These are phyloP conservation scores for Calvatia gigantea DNA, from an alignment of 768 basidiomycete species.

Conservation along the genomic window DNA sequence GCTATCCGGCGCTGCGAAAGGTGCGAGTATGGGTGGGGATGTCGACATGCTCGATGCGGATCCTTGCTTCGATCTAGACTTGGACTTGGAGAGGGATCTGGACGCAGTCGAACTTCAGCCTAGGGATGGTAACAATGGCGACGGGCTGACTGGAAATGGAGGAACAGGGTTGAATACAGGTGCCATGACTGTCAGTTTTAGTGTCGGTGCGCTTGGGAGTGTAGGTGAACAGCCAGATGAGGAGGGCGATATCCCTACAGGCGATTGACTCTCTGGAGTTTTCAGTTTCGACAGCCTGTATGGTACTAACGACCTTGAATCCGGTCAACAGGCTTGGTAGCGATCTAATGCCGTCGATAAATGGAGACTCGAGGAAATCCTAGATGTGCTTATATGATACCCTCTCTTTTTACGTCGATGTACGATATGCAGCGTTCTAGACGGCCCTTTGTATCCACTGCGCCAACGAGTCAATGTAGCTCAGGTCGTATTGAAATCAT, in stretches of 20 bases:
- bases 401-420: no score
- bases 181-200: neutral
- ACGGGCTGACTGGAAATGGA: neutral
- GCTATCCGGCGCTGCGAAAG: slow-evolving; percentile 27
- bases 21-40: slow-evolving; percentile 24
- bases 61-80: slow-evolving; percentile 32
- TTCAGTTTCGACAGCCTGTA: no score
- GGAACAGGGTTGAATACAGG: neutral
- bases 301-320: neutral
- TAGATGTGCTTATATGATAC: no score
- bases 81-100: slow-evolving; percentile 58
- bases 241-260: slow-evolving; percentile 10
- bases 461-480: no score
- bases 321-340: neutral
- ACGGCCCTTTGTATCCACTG: neutral
- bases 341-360: neutral
- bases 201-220: slow-evolving; percentile 3
- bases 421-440: no score
- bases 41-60: slow-evolving; percentile 31
- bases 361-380: no score
- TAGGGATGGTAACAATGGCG: slow-evolving; percentile 14
- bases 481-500: neutral
- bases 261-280: slow-evolving; percentile 1
- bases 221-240: slow-evolving; percentile 10
- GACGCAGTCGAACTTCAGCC: slow-evolving; percentile 45